Evolutionary conservation across 2,329 filamentous ascomycete genomes (phyloP), one percentile per base, ranked within the genome.

Genomic region (Trichoderma cornu-damae): DNA sequence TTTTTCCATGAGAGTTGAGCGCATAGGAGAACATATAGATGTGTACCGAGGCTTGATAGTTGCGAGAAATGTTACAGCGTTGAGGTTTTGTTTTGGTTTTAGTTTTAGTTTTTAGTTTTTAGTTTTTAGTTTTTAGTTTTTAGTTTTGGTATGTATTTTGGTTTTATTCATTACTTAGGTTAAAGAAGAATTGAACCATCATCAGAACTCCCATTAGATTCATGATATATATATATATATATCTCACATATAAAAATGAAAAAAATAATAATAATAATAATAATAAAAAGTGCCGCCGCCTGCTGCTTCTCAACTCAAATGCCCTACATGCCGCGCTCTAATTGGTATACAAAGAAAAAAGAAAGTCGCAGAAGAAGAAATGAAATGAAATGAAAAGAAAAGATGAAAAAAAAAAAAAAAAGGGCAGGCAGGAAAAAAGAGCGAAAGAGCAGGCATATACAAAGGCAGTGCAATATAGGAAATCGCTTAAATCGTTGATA

Each of bases 401-500:
- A 38, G 26, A 30, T n/a, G n/a, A 35, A 16, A 30, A 30, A 14
- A 22, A 50, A 52, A 42, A 6, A 9, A 42, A 20, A 12, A 47
- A 7, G 22, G 5, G 2, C 26, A 16, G n/a, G 24, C 43, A 9
- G 26, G 16, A 22, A 47, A 30, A 46, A 12, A 9, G 5, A 2
- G 38, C 14, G 32, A 55, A 52, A 26, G 34, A 8, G 34, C n/a
- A 46, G 22, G 16, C 37, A 52, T 52, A 16, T 43, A 43, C 49
- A 52, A 51, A 12, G 16, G 38, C 14, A 44, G 6, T 53, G 50
- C 6, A 51, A 18, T 9, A 32, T 30, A 55, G 43, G 52, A 48
- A 48, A 56, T 56, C 42, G 43, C 43, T 46, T 35, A 11, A n/a
- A 26, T 57, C 46, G 37, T 40, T 55, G 20, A 38, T 40, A 47